A percentile compares a stretch with the other conserved stretches of the same genome.
These are phyloP conservation scores for Limonium bicolor DNA, from an alignment of 148 eudicot genomes.

Conservation along the genomic window DNA sequence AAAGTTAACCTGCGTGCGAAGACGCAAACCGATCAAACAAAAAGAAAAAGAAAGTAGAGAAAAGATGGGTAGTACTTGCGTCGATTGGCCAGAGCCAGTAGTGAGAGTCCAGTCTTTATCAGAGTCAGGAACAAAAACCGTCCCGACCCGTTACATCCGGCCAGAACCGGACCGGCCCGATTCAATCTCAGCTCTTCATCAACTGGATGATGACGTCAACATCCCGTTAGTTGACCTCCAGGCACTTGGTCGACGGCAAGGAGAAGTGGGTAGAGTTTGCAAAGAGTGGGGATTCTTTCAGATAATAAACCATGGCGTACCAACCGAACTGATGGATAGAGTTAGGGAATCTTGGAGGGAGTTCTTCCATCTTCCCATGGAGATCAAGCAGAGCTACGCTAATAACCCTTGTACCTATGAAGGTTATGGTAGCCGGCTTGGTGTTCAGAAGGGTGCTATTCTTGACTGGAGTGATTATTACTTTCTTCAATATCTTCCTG, in stretches of 20 bases:
- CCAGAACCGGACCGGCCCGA: conserved; percentile 41
- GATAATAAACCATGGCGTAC: conserved; percentile 59
- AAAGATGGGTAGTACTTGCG: no score
- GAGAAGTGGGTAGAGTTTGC: conserved; percentile 33
- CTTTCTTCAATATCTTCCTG: conserved; percentile 62
- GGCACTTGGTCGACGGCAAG: no score
- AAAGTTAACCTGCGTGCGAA: no score
- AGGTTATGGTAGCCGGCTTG: conserved; percentile 85
- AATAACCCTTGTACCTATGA: conserved; percentile 69
- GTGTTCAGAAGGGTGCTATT: conserved; percentile 69
- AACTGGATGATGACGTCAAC: conserved; percentile 1
- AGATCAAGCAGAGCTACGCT: conserved; percentile 43
- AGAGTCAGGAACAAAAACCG: conserved; percentile 23
- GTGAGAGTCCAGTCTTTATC: conserved; percentile 79
- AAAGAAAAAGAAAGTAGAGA: no score
- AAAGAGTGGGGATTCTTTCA: conserved; percentile 83
- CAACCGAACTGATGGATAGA: conserved; percentile 42
- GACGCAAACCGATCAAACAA: no score
- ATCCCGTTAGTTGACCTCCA: conserved; percentile 67
- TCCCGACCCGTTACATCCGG: conserved; percentile 53
- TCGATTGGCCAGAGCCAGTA: conserved; percentile 96
- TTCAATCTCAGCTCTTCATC: no score
- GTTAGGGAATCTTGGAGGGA: conserved; percentile 52
- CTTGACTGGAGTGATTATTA: conserved; percentile 96
- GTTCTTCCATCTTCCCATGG: conserved; percentile 76